A percentile compares a stretch with the other conserved stretches of the same genome.
These are phyloP conservation scores for Punctularia strigosozonata DNA, from an alignment of 768 basidiomycete species.

Conservation along the genomic window DNA sequence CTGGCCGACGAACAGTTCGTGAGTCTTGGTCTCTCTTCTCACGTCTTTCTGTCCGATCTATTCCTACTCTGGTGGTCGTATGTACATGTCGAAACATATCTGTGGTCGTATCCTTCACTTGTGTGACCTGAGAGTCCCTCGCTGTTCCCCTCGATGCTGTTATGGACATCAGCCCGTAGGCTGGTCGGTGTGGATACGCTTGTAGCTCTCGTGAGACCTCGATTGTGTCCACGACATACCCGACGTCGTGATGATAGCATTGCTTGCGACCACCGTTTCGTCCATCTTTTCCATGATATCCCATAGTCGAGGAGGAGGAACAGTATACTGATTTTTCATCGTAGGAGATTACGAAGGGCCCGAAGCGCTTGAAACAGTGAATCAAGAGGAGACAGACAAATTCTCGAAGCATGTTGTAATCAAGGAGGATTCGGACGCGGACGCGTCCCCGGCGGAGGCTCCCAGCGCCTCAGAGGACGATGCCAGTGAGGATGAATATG, in stretches of 20 bases:
- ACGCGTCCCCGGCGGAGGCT: constrained; percentile 8
- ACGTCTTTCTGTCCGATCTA: constrained; percentile 1
- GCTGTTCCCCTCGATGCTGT: too few relatives aligned
- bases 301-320: constrained; percentile 4
- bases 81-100: too few relatives aligned
- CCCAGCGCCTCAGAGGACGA: constrained; percentile 17
- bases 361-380: constrained; percentile 48
- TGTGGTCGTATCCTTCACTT: too few relatives aligned
- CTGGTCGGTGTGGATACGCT: too few relatives aligned
- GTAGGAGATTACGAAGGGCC: constrained; percentile 68
- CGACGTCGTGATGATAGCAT: too few relatives aligned
- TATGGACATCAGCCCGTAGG: too few relatives aligned
- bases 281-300: constrained; percentile 8
- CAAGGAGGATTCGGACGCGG: constrained; percentile 6
- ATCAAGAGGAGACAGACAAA: constrained; percentile 20
- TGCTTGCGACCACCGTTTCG: constrained; percentile 1
- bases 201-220: too few relatives aligned
- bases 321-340: constrained; percentile 17
- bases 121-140: too few relatives aligned
- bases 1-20: constrained; percentile 62
- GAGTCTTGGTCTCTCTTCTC: constrained; percentile 36
- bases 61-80: constrained; percentile 1
- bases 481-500: constrained; percentile 64
- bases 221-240: too few relatives aligned
- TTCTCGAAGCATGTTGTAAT: constrained; percentile 12